Evolutionary conservation across 2,329 filamentous ascomycete species (phyloP), one percentile per base, ranked within the genome.

Genomic region (Chaetomiaceae sp.): DNA sequence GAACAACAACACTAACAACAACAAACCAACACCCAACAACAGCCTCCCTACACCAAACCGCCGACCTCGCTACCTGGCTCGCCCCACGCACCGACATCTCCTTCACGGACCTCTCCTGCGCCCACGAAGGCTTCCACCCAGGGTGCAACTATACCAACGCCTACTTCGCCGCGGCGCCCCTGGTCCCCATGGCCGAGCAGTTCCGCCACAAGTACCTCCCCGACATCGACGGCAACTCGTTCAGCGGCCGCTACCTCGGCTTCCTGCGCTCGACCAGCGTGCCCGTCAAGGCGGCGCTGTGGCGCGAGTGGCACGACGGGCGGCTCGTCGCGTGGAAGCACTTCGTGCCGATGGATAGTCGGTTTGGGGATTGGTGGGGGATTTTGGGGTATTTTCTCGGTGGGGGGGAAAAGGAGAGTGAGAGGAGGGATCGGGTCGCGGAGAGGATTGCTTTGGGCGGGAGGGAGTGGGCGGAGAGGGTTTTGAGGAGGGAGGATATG

Each of bases 241-340:
- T 86, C 62, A 85, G 79, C 21, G 85, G 83, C 1, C 78, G 85
- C 5, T 88, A 84, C 61, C 75, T 83, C 4, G 81, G 78, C 0
- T 89, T 91, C 64, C 70, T 92, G 20, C 74, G 78, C 30, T 86
- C 81, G 25, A 86, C 81, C 2, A 83, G 79, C 14, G 66, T 91
- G 8, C 85, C 85, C 0, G 80, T 93, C 69, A 93, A 92, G 69
- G 81, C 84, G 5, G 89, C 87, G 0, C 72, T 92, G 19, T 93
- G 84, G 69, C 76, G 79, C 17, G 88, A 93, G 65, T 93, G 87
- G 88, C 87, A 91, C 62, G 87, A 91, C 64, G 78, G 77, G 39
- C 76, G 87, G 3, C 72, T 92, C 1, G 72, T 89, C 2, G 76
- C 86, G 0, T 93, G 88, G 87, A 81, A 82, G 61, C 88, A 93